Conservation (phyloP, 805 yeast genomes). For the Candida nonsorbophila region DNA sequence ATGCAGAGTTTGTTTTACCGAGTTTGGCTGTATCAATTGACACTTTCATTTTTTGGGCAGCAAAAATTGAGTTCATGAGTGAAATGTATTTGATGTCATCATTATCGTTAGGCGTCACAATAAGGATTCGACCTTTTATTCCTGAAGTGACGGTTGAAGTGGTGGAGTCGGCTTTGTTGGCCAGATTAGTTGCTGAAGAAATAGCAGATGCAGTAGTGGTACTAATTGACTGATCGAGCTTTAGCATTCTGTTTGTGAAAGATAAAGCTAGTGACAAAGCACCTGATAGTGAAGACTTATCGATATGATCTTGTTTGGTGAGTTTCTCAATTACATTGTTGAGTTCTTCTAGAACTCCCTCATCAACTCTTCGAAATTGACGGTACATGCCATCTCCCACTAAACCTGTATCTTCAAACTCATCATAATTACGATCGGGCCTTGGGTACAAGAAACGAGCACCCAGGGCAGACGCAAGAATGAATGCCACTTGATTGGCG, state of each 20-base stretch:
- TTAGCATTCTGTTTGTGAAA: constrained; percentile 64
- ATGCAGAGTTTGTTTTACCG: constrained; percentile 59
- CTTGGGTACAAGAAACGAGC: constrained; percentile 69
- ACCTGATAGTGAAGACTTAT: constrained; percentile 49
- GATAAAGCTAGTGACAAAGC: constrained; percentile 81
- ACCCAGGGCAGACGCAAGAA: constrained; percentile 69
- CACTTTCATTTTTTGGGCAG: constrained; percentile 88
- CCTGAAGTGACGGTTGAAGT: constrained; percentile 4
- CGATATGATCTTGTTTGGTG: constrained; percentile 10
- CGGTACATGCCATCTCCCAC: constrained; percentile 70
- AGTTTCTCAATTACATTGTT: constrained; percentile 23
- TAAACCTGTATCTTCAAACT: constrained; percentile 14
- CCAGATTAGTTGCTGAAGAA: constrained; percentile 28
- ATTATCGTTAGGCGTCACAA: constrained; percentile 72
- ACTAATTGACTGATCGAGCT: constrained; percentile 40
- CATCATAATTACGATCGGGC: constrained; percentile 15
- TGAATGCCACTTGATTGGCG: constrained; percentile 76
- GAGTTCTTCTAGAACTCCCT: constrained; percentile 57
- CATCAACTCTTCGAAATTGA: constrained; percentile 77
- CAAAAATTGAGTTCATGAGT: constrained; percentile 91
- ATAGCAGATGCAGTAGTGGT: constrained; percentile 42
- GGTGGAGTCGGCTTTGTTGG: constrained; percentile 10
- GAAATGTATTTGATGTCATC: constrained; percentile 81
- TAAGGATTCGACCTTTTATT: constrained; percentile 32
- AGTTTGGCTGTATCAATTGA: constrained; percentile 89